Evolutionary conservation across 495 filamentous ascomycete species (phyloP), one percentile per base, ranked within the genome.

Genomic region (Amorphotheca resinae): DNA sequence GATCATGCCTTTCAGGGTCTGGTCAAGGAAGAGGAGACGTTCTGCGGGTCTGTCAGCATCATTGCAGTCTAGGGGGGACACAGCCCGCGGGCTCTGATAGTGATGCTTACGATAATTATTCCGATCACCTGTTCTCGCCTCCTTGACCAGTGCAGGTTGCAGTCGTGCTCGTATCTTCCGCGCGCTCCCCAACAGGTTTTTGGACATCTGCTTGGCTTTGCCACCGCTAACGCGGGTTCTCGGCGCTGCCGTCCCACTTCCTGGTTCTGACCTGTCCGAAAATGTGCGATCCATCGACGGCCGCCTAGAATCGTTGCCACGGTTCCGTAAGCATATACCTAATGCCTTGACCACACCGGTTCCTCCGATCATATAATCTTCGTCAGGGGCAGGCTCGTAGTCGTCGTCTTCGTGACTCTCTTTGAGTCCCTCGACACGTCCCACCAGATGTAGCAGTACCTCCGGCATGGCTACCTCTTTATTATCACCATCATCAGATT

Each of bases 301-400:
- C 18, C 66, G 56, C 11, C 73, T 61, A 11, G 67, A 64, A 49
- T 79, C 76, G 33, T 70, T 68, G 9, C 67, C 73, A 51, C 75
- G 72, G 50, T 93, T 93, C 42, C 82, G 79, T 23, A 98, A 70
- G 52, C 87, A 93, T 34, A 93, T 87, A 35, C 86, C 82, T 41
- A 98, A 65, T 17, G 87, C 88, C 60, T 95, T 93, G 25, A 94
- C 91, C 0, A 98, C 84, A 46, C 89, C 91, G 0, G 88, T 94
- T 15, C 89, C 88, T 28, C 88, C 87, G 53, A 98, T 87, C 30
- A 96, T 86, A 60, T 96, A 95, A 56, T 95, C 85, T 34, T 93
- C 82, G 49, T 93, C 86, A 1, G 88, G 84, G 20, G 85, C 82
- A 14, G 76, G 70, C 3, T 82, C 79, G 42, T 80, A 74, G 20